Conservation (phyloP, 345 rosid species). For the Bruguiera parviflora region DNA sequence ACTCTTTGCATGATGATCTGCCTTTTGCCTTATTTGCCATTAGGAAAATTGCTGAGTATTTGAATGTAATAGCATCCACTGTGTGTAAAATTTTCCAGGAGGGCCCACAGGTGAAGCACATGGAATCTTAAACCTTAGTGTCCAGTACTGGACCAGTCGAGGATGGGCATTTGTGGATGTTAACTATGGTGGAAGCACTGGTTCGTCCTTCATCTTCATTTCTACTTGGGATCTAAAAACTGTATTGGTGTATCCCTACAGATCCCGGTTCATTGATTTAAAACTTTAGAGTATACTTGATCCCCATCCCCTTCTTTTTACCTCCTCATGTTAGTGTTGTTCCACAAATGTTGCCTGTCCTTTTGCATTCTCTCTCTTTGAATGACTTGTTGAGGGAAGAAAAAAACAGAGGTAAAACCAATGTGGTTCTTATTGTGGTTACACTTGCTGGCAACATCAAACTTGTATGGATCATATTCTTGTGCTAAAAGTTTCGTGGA, state of each 20-base stretch:
- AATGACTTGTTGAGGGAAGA: neutral
- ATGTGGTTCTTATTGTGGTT: neutral
- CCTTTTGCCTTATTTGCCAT: neutral
- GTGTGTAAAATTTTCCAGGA: conserved; percentile 44
- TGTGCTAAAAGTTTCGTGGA: neutral
- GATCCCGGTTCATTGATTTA: neutral
- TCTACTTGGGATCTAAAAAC: neutral
- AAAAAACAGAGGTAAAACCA: neutral
- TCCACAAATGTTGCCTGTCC: neutral
- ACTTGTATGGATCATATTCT: neutral
- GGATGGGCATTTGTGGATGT: conserved; percentile 99
- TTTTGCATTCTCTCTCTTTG: conserved; percentile 1
- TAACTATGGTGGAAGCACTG: conserved; percentile 99
- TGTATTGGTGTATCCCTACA: no score
- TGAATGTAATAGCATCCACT: neutral
- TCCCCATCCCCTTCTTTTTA: neutral
- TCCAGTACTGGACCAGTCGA: conserved; percentile 96
- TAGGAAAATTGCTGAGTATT: conserved; percentile 1
- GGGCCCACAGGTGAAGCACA: conserved; percentile 88
- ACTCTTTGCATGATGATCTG: neutral
- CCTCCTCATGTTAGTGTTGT: neutral
- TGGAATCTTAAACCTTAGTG: conserved; percentile 62
- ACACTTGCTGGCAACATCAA: neutral
- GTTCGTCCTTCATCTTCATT: conserved; percentile 39
- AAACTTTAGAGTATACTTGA: neutral